A percentile compares a stretch with the other conserved stretches of the same genome.
Evolutionary conservation across 2,329 filamentous ascomycete species (phyloP).

Genomic region (Diplodia mutila): DNA sequence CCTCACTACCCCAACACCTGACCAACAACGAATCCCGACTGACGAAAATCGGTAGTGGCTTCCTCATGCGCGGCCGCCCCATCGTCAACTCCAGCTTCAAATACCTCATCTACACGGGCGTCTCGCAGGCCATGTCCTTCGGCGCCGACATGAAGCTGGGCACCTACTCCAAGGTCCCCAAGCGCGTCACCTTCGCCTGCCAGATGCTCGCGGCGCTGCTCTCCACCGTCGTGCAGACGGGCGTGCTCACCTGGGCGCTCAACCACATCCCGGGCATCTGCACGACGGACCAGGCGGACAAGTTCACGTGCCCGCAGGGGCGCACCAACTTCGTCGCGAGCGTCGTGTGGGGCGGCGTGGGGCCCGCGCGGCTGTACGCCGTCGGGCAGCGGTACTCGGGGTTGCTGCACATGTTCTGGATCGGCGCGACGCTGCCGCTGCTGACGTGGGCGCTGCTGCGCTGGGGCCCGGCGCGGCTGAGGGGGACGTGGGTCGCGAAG

Average conservation of each 20-base stretch:
- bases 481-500: conserved; percentile 71
- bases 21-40: neutral
- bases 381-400: conserved; percentile 63
- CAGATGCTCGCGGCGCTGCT: conserved; percentile 69
- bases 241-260: conserved; percentile 62
- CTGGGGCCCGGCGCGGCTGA: conserved; percentile 62
- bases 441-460: conserved; percentile 64
- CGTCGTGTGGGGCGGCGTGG: conserved; percentile 66
- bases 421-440: conserved; percentile 66
- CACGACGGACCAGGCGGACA: conserved; percentile 37
- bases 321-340: conserved; percentile 70
- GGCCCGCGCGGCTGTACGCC: conserved; percentile 71
- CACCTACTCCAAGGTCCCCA: conserved; percentile 60
- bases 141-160: conserved; percentile 40
- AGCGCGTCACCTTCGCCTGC: conserved; percentile 68
- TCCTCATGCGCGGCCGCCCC: conserved; percentile 53
- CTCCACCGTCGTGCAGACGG: conserved; percentile 68
- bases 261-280: conserved; percentile 67
- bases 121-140: conserved; percentile 18
- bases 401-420: conserved; percentile 73
- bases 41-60: conserved; percentile 50
- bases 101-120: conserved; percentile 26
- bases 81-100: conserved; percentile 59
- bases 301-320: conserved; percentile 62
- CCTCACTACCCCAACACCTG: conserved; percentile 24